These are phyloP conservation scores for Paecilomyces dactylethromorphus DNA, from an alignment of 2,329 filamentous ascomycete species.

Conservation along the genomic window DNA sequence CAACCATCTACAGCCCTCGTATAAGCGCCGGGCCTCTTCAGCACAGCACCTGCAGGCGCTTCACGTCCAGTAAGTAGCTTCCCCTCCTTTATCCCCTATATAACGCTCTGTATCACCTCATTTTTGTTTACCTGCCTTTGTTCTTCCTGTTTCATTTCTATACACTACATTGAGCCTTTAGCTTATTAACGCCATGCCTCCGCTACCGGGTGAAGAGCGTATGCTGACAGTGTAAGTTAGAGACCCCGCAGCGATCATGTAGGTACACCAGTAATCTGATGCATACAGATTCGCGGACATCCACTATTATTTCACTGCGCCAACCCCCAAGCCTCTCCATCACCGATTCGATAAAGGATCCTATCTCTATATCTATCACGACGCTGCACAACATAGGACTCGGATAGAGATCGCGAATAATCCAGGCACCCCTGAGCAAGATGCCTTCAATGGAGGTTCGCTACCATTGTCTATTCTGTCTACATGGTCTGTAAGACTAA, in stretches of 20 bases:
- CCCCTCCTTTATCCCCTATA: conserved; percentile 4
- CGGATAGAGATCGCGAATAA: conserved; percentile 60
- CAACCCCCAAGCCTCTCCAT: conserved; percentile 48
- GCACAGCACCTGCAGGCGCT: conserved; percentile 7
- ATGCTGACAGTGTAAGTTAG: conserved; percentile 40
- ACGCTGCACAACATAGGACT: conserved; percentile 45
- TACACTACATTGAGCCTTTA: conserved; percentile 1
- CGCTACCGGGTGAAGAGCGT: conserved; percentile 39
- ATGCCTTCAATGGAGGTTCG: conserved; percentile 57
- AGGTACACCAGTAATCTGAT: conserved; percentile 5
- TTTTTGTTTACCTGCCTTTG: not conserved
- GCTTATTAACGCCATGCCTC: conserved; percentile 33
- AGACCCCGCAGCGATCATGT: conserved; percentile 9
- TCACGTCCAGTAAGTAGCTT: conserved; percentile 8
- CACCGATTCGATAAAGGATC: conserved; percentile 60
- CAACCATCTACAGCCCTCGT: conserved; percentile 8
- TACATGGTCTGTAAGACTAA: not conserved
- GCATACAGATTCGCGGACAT: conserved; percentile 53
- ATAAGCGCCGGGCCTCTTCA: conserved; percentile 14
- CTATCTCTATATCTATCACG: conserved; percentile 60
- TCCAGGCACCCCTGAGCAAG: conserved; percentile 56
- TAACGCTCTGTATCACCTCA: conserved; percentile 2
- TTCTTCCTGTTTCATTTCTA: conserved; percentile 2
- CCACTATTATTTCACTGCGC: conserved; percentile 57
- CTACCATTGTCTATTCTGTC: conserved; percentile 5